phyloP scores from a whole-genome alignment of 1,284 basidiomycete genomes.

The Meripilus lineatus region DNA sequence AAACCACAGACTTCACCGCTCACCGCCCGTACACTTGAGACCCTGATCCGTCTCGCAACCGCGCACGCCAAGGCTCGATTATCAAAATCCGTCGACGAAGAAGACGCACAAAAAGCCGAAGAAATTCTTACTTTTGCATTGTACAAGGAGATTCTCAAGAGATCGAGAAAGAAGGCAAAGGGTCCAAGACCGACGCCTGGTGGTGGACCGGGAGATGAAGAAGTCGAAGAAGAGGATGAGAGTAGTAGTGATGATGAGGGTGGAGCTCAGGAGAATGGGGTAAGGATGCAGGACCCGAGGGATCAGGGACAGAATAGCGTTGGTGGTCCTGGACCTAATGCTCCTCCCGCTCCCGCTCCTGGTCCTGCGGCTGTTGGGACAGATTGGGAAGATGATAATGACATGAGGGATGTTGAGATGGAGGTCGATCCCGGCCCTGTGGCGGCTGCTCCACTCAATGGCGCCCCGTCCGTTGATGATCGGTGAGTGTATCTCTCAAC shows the following conservation, averaged over 20 bases:
- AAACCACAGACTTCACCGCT: slow-evolving; percentile 98
- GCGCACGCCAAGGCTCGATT: slow-evolving; percentile 97
- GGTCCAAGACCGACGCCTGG: slow-evolving; percentile 61
- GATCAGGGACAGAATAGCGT: not conserved
- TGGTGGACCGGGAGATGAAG: slow-evolving; percentile 35
- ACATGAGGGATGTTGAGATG: slow-evolving; percentile 67
- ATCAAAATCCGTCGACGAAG: slow-evolving; percentile 79
- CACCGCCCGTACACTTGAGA: slow-evolving; percentile 98
- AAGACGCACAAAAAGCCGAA: slow-evolving; percentile 89
- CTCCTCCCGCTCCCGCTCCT: slow-evolving; percentile 20
- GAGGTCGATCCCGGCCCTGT: slow-evolving; percentile 31
- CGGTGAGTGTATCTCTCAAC: not conserved
- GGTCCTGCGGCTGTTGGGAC: too few relatives aligned
- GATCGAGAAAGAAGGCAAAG: slow-evolving; percentile 72
- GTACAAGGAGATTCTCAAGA: slow-evolving; percentile 95
- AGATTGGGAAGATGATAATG: slow-evolving; percentile 61
- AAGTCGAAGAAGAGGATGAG: slow-evolving; percentile 47
- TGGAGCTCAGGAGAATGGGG: slow-evolving; percentile 24
- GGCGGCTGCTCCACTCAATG: slow-evolving; percentile 17
- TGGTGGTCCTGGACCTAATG: not conserved
- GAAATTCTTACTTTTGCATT: slow-evolving; percentile 96
- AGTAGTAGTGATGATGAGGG: slow-evolving; percentile 44
- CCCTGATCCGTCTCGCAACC: slow-evolving; percentile 95
- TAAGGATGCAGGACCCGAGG: slow-evolving; percentile 16
- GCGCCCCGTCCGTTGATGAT: too few relatives aligned